Conservation (phyloP, 2,329 filamentous ascomycete genomes). For the Fusarium sterilihyphosum region DNA sequence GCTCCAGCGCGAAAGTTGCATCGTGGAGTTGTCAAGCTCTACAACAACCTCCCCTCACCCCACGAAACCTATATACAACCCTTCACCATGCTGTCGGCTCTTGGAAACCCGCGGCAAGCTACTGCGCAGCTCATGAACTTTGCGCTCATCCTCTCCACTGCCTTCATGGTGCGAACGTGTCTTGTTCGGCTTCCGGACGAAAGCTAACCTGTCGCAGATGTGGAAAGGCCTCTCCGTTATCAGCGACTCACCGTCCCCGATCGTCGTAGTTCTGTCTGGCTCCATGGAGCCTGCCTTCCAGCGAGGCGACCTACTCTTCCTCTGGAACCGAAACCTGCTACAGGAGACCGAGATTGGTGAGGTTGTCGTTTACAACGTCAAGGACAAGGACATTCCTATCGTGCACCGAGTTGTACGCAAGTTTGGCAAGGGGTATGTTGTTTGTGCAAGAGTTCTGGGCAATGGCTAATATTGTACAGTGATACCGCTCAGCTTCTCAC, state of each 20-base stretch:
- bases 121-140: constrained; percentile 89
- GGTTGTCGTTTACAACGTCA: constrained; percentile 79
- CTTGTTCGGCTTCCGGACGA: not conserved
- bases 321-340: constrained; percentile 78
- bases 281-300: constrained; percentile 87
- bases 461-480: constrained; percentile 46
- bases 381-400: constrained; percentile 96
- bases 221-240: constrained; percentile 88
- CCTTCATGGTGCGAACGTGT: constrained; percentile 75
- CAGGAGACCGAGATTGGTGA: constrained; percentile 65
- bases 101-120: constrained; percentile 82
- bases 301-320: constrained; percentile 77
- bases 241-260: constrained; percentile 79
- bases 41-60: constrained; percentile 2
- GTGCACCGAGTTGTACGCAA: constrained; percentile 90
- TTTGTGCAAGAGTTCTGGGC: not conserved
- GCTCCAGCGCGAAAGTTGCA: constrained; percentile 19
- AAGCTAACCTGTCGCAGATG: constrained; percentile 59
- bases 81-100: constrained; percentile 69
- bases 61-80: not conserved
- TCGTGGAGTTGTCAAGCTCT: constrained; percentile 33
- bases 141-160: constrained; percentile 86
- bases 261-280: constrained; percentile 86
- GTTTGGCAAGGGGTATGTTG: constrained; percentile 66
- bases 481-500: constrained; percentile 80